phyloP scores from a whole-genome alignment of 768 basidiomycete genomes.

The Termitomyces sp. region DNA sequence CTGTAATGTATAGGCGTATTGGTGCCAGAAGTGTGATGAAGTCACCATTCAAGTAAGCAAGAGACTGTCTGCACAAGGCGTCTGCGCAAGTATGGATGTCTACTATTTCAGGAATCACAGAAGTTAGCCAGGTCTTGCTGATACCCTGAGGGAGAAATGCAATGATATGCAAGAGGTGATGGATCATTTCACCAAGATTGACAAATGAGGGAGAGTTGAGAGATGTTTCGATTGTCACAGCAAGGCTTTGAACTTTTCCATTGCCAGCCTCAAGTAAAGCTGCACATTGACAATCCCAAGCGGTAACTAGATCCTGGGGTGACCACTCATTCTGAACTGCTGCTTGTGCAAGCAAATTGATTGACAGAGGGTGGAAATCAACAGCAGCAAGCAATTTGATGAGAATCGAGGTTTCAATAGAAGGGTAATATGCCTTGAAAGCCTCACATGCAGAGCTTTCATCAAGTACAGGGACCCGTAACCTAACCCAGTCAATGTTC shows the following conservation, averaged over 20 bases:
- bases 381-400: background rate
- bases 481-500: background rate
- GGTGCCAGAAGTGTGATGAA: no score
- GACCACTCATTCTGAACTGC: no score
- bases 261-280: slow-evolving; percentile 2
- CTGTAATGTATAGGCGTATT: background rate
- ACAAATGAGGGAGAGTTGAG: no score
- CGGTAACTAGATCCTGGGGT: slow-evolving; percentile 1
- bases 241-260: slow-evolving; percentile 7
- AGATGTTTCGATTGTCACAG: no score
- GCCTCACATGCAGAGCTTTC: background rate
- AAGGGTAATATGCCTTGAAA: background rate
- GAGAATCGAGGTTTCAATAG: background rate
- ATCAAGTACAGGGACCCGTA: no score
- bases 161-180: no score
- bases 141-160: no score
- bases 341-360: no score
- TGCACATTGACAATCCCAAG: background rate
- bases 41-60: background rate
- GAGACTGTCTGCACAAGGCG: background rate
- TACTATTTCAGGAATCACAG: background rate
- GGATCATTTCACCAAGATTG: background rate
- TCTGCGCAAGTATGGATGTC: background rate
- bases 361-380: no score
- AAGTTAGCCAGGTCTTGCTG: background rate